These are phyloP conservation scores for Boletus reticuloceps DNA, from an alignment of 768 basidiomycete genomes.

Conservation along the genomic window DNA sequence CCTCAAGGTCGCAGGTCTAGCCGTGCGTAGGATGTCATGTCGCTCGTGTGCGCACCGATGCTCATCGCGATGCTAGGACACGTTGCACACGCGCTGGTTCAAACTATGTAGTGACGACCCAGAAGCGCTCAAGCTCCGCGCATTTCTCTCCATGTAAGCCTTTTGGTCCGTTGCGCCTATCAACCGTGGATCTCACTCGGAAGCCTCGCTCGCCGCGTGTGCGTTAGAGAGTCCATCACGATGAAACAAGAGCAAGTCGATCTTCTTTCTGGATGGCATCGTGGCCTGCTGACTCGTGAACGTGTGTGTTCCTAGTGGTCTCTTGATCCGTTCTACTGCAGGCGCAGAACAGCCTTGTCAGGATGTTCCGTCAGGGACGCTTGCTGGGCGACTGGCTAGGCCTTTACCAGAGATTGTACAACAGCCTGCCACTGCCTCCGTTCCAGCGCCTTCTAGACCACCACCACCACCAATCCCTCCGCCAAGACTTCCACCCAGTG, in stretches of 20 bases:
- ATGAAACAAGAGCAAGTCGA: constrained; percentile 23
- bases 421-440: not conserved
- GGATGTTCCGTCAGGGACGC: not conserved
- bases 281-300: constrained; percentile 7
- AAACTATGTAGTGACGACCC: constrained; percentile 23
- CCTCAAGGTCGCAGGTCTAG: not conserved
- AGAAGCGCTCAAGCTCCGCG: constrained; percentile 22
- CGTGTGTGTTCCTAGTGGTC: constrained; percentile 11
- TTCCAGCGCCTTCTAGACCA: not conserved
- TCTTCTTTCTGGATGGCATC: not conserved
- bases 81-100: constrained; percentile 26
- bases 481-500: constrained; percentile 3
- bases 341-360: not conserved
- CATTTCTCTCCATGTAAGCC: constrained; percentile 29
- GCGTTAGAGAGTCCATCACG: constrained; percentile 19
- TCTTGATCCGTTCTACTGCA: constrained; percentile 11
- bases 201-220: not conserved
- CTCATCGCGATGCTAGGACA: constrained; percentile 18
- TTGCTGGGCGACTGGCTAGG: not conserved
- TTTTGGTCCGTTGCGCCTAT: not conserved
- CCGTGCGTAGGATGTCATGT: constrained; percentile 5
- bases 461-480: not conserved
- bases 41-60: not conserved
- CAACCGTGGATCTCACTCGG: constrained; percentile 7
- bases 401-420: not conserved